These are phyloP conservation scores for Yamadazyma atmosphaerica DNA, from an alignment of 1,139 yeast species.

Conservation along the genomic window DNA sequence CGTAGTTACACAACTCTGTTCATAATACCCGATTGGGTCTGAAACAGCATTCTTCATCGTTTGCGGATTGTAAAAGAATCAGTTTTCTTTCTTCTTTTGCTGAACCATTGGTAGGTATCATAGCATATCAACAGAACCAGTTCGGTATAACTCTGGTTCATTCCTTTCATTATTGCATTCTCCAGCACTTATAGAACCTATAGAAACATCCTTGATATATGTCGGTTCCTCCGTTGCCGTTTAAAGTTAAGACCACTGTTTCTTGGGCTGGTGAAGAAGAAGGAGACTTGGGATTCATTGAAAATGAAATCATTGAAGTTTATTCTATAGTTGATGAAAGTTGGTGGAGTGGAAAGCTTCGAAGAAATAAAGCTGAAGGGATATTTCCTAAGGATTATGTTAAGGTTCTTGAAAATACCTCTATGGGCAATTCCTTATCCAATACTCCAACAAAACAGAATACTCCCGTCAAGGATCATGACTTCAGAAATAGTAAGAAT, in stretches of 20 bases:
- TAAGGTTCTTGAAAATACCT: constrained; percentile 45
- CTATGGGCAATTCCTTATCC: constrained; percentile 14
- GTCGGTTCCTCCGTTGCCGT: constrained; percentile 50
- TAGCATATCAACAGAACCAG: no score
- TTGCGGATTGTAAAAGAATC: neutral
- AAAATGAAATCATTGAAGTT: constrained; percentile 89
- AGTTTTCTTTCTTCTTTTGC: no score
- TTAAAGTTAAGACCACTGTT: constrained; percentile 72
- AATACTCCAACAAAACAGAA: constrained; percentile 16
- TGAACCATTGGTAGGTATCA: no score
- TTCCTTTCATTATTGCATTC: neutral
- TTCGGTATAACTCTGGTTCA: no score
- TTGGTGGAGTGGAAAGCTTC: constrained; percentile 87
- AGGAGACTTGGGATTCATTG: constrained; percentile 88
- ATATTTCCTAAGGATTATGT: constrained; percentile 88
- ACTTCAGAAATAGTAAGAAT: constrained; percentile 5
- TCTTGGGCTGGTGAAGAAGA: constrained; percentile 93
- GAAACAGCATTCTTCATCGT: no score
- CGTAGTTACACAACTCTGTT: constrained; percentile 1
- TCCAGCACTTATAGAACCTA: neutral
- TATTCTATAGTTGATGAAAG: constrained; percentile 78
- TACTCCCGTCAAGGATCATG: constrained; percentile 21
- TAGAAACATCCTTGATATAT: constrained; percentile 6
- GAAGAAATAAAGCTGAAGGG: constrained; percentile 82
- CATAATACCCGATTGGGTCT: constrained; percentile 1